Evolutionary conservation across 768 basidiomycete species (phyloP).

Genomic region (Suillus variegatus): DNA sequence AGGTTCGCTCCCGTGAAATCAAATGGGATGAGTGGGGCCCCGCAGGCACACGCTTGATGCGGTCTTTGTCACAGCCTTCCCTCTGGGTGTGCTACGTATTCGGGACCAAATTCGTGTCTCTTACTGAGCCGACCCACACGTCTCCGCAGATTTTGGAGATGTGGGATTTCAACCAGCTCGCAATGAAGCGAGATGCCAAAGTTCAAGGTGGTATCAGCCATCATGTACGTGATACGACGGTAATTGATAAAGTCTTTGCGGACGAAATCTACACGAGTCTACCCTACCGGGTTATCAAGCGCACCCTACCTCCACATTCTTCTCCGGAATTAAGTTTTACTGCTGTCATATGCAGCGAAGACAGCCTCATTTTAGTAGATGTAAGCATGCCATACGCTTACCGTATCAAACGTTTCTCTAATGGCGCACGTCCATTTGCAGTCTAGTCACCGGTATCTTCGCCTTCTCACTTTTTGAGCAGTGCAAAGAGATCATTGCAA

Average conservation of each 20-base stretch:
- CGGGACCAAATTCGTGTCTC: slow-evolving; percentile 46
- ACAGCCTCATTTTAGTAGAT: slow-evolving; percentile 54
- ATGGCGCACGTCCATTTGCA: slow-evolving; percentile 8
- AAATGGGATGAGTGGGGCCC: slow-evolving; percentile 58
- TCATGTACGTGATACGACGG: slow-evolving; percentile 27
- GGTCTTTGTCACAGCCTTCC: slow-evolving; percentile 35
- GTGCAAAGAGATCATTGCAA: neutral
- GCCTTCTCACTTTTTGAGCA: slow-evolving; percentile 30
- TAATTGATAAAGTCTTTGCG: slow-evolving; percentile 39
- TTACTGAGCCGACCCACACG: slow-evolving; percentile 10
- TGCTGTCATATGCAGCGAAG: slow-evolving; percentile 56
- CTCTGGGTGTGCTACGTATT: slow-evolving; percentile 64
- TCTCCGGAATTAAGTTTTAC: slow-evolving; percentile 17
- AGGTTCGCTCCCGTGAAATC: slow-evolving; percentile 24
- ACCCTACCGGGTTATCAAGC: slow-evolving; percentile 44
- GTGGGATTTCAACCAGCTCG: slow-evolving; percentile 54
- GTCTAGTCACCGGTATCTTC: slow-evolving; percentile 26
- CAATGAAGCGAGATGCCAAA: slow-evolving; percentile 29
- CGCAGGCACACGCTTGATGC: slow-evolving; percentile 43
- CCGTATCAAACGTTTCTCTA: neutral
- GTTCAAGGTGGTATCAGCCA: slow-evolving; percentile 19
- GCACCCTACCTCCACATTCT: slow-evolving; percentile 18
- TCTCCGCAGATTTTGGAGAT: slow-evolving; percentile 34
- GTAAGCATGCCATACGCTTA: slow-evolving; percentile 24
- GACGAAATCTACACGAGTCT: slow-evolving; percentile 44